Evolutionary conservation across 352 stramenopile species (phyloP).

Genomic region (Phytophthora brassicae): DNA sequence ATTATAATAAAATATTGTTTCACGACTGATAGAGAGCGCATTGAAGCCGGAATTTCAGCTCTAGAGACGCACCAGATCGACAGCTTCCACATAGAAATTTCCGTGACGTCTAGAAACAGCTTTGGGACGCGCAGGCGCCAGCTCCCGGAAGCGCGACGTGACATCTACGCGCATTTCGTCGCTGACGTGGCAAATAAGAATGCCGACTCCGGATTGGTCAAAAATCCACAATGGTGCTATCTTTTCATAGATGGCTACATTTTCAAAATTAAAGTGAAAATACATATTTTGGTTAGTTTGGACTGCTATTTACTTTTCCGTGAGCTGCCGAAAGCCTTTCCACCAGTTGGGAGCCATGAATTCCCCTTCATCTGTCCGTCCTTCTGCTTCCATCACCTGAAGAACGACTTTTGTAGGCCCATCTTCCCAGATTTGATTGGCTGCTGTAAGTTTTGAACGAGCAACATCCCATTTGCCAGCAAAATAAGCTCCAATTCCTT

Average conservation of each 20-base stretch:
- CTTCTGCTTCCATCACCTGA: constrained; percentile 91
- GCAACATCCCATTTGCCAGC: constrained; percentile 90
- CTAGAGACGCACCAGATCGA: constrained; percentile 29
- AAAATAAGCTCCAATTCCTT: constrained; percentile 93
- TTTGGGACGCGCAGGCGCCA: constrained; percentile 25
- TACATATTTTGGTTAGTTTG: constrained; percentile 15
- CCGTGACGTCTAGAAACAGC: background rate
- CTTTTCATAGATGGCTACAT: constrained; percentile 7
- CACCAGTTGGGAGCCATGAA: constrained; percentile 87
- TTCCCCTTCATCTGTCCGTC: constrained; percentile 53
- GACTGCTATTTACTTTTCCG: constrained; percentile 81
- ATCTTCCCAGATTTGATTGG: constrained; percentile 92
- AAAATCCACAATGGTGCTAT: constrained; percentile 2
- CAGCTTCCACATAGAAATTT: constrained; percentile 32
- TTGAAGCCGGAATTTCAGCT: background rate
- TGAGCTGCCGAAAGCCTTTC: constrained; percentile 92
- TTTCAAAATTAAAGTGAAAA: constrained; percentile 13
- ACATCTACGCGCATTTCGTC: constrained; percentile 37
- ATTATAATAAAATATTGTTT: background rate
- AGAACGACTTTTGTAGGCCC: constrained; percentile 91
- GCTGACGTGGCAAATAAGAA: constrained; percentile 15
- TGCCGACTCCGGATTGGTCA: constrained; percentile 3
- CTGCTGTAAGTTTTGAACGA: constrained; percentile 76
- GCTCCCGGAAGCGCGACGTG: constrained; percentile 37
- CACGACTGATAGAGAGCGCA: background rate